Evolutionary conservation across 2,329 filamentous ascomycete genomes (phyloP), one percentile per base, ranked within the genome.

Genomic region (Pseudocercospora fuligena): DNA sequence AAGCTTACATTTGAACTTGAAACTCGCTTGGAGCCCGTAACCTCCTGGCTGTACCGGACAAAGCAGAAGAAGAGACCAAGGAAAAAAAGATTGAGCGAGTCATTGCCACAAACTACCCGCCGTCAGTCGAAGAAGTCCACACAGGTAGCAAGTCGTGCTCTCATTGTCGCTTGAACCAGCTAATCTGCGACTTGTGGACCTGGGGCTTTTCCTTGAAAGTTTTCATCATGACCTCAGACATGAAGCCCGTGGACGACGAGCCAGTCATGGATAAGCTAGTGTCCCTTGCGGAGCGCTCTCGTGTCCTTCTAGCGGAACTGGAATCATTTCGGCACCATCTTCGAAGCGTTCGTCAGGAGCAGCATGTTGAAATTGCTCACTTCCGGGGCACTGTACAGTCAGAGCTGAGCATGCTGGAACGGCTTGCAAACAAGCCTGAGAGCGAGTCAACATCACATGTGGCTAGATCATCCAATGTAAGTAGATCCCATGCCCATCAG

Each of bases 381-480:
- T 80, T 78, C 67, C 70, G 74, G 29, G 71, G 73, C 53, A 77
- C 72, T 8, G 73, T 80, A n/a, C 73, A 73, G 36, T 78, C 78
- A 1, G 78, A 80, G 64, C 60, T 75, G 14, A 67, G 56, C 19
- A 76, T 76, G 71, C 69, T 80, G 12, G 72, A 76, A 33, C 67
- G 75, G 21, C 67, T 78, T 2, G 54, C 65, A 8, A 67, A 66
- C 43, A 74, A 75, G 54, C 72, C 73, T 5, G 66, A 72, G 23
- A 69, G 65, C 27, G 70, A 68, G 16, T 62, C 69, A 5, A 74
- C 69, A 25, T 75, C 82, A n/a, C 87, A 90, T 73, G 84, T 86
- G 29, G 80, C 90, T 54, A 83, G 85, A 59, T 90, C 88, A 7
- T 90, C 88, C 0, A 92, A 92, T 77, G 74, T 43, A 43, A 43